Percentiles rank a stretch among this genome's conserved stretches.
phyloP scores from a whole-genome alignment of 768 basidiomycete genomes.

The Lyophyllum decastes region DNA sequence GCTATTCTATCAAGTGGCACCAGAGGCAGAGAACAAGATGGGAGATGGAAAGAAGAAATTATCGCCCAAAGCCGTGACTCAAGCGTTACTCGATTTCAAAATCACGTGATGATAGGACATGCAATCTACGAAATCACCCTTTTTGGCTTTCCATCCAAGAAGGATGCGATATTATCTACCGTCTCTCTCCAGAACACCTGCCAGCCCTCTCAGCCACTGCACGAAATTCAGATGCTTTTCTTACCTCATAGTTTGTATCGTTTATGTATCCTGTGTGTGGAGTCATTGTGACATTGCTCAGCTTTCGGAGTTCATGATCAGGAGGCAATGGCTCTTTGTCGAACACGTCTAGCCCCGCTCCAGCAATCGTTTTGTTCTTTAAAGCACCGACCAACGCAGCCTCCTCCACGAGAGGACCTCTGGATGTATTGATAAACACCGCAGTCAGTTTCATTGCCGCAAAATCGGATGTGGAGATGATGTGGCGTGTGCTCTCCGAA shows the following conservation, averaged over 20 bases:
- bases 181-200: constrained; percentile 54
- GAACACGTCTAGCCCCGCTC: constrained; percentile 68
- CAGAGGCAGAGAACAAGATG: constrained; percentile 25
- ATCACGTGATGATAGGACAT: constrained; percentile 29
- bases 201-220: constrained; percentile 8
- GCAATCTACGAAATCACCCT: background rate
- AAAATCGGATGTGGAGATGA: constrained; percentile 50
- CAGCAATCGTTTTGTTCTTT: constrained; percentile 47
- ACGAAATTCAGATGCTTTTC: background rate
- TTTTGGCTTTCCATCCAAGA: constrained; percentile 45
- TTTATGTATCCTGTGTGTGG: constrained; percentile 64
- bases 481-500: constrained; percentile 47
- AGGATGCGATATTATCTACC: constrained; percentile 58
- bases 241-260: constrained; percentile 51
- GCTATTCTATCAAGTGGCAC: constrained; percentile 22
- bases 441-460: constrained; percentile 57
- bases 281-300: constrained; percentile 57
- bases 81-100: constrained; percentile 27
- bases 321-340: constrained; percentile 65
- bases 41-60: constrained; percentile 32
- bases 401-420: constrained; percentile 69
- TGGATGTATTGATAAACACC: constrained; percentile 65
- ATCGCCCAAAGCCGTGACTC: constrained; percentile 23
- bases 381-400: constrained; percentile 50
- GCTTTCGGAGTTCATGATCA: constrained; percentile 51